Conservation (phyloP, 1,139 yeast species). For the Scheffersomyces insectosa region DNA sequence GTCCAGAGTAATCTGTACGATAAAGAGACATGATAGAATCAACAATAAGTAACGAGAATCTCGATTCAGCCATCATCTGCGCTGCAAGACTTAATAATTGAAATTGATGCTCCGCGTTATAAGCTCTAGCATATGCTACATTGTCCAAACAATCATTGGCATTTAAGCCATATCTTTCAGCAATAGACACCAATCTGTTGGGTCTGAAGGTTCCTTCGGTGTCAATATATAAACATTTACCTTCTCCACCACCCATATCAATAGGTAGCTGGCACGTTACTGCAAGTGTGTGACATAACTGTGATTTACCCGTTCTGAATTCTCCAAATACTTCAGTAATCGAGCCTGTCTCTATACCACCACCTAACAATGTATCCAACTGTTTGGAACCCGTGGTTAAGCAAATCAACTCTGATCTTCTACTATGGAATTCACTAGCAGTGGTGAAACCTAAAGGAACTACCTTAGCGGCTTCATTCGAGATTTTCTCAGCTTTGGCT, state of each 20-base stretch:
- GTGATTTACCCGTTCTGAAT: constrained; percentile 97
- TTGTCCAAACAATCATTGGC: constrained; percentile 96
- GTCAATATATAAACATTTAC: constrained; percentile 93
- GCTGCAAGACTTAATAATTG: constrained; percentile 88
- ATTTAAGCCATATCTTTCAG: constrained; percentile 86
- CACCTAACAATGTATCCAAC: constrained; percentile 89
- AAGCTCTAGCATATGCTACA: constrained; percentile 96
- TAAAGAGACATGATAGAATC: constrained; percentile 97
- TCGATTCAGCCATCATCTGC: constrained; percentile 92
- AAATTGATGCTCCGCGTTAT: constrained; percentile 94
- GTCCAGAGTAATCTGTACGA: constrained; percentile 92
- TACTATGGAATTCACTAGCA: constrained; percentile 89
- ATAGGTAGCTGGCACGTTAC: constrained; percentile 96
- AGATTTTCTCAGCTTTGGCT: constrained; percentile 86
- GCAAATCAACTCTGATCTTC: constrained; percentile 88
- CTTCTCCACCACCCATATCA: constrained; percentile 99
- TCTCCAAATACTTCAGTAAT: constrained; percentile 97
- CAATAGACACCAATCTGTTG: constrained; percentile 82
- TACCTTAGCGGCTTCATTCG: constrained; percentile 78
- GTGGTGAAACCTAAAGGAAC: constrained; percentile 98
- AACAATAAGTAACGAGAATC: constrained; percentile 79
- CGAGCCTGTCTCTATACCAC: constrained; percentile 97
- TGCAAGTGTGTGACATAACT: constrained; percentile 93
- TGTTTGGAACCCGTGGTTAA: constrained; percentile 95
- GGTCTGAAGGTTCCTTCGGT: constrained; percentile 98